Evolutionary conservation across 768 basidiomycete species (phyloP).

Genomic region (Amanita inopinata): DNA sequence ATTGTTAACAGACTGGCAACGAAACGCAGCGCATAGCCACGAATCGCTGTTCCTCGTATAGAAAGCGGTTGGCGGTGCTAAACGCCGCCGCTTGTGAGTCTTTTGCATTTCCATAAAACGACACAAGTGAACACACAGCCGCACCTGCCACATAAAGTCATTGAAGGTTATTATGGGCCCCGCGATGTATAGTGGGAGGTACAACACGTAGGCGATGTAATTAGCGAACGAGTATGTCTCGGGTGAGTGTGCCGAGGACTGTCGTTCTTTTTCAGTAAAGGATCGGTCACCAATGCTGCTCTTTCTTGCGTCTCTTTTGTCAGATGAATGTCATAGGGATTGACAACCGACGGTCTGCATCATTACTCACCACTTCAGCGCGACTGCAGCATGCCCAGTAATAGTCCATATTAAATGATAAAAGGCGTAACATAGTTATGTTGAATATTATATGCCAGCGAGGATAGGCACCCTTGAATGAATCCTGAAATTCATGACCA

Average conservation of each 20-base stretch:
- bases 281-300: conserved; percentile 10
- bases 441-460: conserved; percentile 94
- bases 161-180: conserved; percentile 97
- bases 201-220: conserved; percentile 80
- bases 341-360: background rate
- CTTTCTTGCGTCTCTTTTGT: conserved; percentile 16
- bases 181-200: conserved; percentile 90
- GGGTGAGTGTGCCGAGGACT: conserved; percentile 40
- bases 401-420: conserved; percentile 91
- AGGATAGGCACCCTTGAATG: conserved; percentile 66
- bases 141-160: conserved; percentile 89
- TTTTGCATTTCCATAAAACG: no score
- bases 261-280: conserved; percentile 52
- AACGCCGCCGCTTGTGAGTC: no score
- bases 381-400: conserved; percentile 64
- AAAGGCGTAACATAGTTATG: conserved; percentile 87
- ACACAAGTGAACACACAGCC: conserved; percentile 12
- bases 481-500: conserved; percentile 37
- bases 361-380: conserved; percentile 4
- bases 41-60: conserved; percentile 28
- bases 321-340: background rate
- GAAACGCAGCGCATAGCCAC: conserved; percentile 66
- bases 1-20: conserved; percentile 65
- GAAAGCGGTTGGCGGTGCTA: conserved; percentile 54
- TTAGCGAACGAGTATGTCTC: conserved; percentile 58